Conservation (phyloP, 2,329 filamentous ascomycete genomes). For the Fusarium torreyae region DNA sequence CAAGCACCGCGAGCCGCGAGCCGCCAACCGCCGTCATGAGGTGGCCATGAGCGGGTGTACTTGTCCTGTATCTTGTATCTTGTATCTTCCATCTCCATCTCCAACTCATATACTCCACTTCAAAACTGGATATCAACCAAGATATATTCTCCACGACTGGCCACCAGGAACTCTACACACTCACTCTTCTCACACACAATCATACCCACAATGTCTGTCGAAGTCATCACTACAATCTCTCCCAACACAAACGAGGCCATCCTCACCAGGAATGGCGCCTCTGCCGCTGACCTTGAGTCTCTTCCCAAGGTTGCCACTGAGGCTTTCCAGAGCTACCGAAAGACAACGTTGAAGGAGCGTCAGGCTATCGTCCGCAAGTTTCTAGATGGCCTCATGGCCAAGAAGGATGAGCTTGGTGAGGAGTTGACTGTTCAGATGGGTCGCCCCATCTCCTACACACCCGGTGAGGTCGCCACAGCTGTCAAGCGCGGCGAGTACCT, state of each 20-base stretch:
- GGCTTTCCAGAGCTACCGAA: slow-evolving; percentile 83
- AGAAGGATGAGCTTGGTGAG: slow-evolving; percentile 83
- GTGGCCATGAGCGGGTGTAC: not conserved
- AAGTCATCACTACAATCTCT: slow-evolving; percentile 84
- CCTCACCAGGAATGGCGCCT: slow-evolving; percentile 82
- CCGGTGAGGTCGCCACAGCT: slow-evolving; percentile 87
- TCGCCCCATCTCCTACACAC: slow-evolving; percentile 88
- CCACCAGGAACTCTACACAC: slow-evolving; percentile 9
- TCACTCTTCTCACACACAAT: slow-evolving; percentile 15
- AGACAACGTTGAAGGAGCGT: slow-evolving; percentile 81
- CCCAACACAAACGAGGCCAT: slow-evolving; percentile 90
- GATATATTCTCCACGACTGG: slow-evolving; percentile 23
- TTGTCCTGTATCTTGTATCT: not conserved
- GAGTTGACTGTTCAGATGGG: slow-evolving; percentile 97
- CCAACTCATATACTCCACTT: slow-evolving; percentile 45
- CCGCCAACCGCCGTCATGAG: slow-evolving; percentile 41
- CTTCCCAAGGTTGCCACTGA: slow-evolving; percentile 80
- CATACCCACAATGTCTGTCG: slow-evolving; percentile 69
- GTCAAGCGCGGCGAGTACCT: slow-evolving; percentile 89
- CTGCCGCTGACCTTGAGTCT: slow-evolving; percentile 76
- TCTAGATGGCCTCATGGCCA: slow-evolving; percentile 77
- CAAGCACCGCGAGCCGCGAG: slow-evolving; percentile 39
- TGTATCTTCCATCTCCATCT: slow-evolving; percentile 27
- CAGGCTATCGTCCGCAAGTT: slow-evolving; percentile 87
- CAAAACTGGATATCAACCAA: slow-evolving; percentile 35